Base-by-base conservation (phyloP, 2,329 filamentous ascomycete species). In the Sporothrix euskadiensis region DNA sequence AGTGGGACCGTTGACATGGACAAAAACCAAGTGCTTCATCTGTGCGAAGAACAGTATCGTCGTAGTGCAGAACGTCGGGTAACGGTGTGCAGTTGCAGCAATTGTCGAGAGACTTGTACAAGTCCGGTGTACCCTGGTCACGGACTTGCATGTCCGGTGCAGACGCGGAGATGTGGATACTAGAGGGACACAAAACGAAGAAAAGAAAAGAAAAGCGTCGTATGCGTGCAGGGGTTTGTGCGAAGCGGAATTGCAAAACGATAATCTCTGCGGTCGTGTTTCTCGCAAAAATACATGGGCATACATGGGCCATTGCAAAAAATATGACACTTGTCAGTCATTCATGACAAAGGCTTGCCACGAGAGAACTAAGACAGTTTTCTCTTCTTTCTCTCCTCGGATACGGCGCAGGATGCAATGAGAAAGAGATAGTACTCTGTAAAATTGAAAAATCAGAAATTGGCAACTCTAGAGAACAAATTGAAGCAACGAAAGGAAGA, bases 111-210 rank as follows among this genome's bases (percentile, higher is more conserved):
- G 26, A 8, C 56, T 59, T 59, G 56, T 35, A 59, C 56, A 30
- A 59, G 35, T 19, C 39, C 30, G 30, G 56, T 19, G 56, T 59
- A n/a, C 59, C 59, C 59, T 44, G 35, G 59, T 35, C 59, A 44
- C 35, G 35, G 59, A n/a, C 35, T 65, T 44, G 59, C 19, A 65
- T 65, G 39, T 65, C 59, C 59, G 35, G 35, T 22, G 39, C 35
- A 65, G 59, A 41, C 59, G n/a, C 59, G 35, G 59, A 63, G 59
- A 63, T 19, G n/a, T 54, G 47, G 66, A 69, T 19, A 56, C 44
- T 30, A 41, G 57, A 72, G 10, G 19, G 35, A 49, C 4, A 56
- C 12, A 49, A 41, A 30, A 72, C 2, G 8, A 22, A 30, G 49
- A 57, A 47, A 56, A 30, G 49, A 57, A 47, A 56, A 56, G 39